Evolutionary conservation across 768 basidiomycete genomes (phyloP).

Genomic region (Lactarius quietus): DNA sequence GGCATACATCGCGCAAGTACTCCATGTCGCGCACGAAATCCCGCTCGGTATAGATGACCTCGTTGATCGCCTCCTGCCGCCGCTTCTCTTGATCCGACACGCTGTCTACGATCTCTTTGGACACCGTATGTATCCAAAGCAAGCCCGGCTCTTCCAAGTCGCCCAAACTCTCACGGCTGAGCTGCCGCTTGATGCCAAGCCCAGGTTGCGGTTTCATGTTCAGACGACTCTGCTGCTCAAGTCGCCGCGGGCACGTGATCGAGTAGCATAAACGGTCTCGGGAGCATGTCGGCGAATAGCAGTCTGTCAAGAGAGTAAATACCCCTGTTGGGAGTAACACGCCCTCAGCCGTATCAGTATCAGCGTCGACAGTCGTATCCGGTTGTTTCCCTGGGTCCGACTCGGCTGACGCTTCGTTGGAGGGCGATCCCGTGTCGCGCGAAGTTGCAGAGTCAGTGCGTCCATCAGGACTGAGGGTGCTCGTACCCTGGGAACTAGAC

Average conservation of each 20-base stretch:
- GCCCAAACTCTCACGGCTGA: constrained; percentile 74
- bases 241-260: constrained; percentile 89
- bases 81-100: constrained; percentile 93
- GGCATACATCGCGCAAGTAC: constrained; percentile 82
- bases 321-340: constrained; percentile 83
- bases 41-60: constrained; percentile 90
- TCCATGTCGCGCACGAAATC: constrained; percentile 99
- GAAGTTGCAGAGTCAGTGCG: constrained; percentile 25
- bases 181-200: constrained; percentile 63
- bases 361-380: constrained; percentile 27
- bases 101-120: constrained; percentile 88
- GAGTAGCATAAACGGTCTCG: constrained; percentile 94
- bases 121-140: constrained; percentile 95
- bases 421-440: constrained; percentile 26
- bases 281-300: constrained; percentile 97
- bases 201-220: constrained; percentile 95
- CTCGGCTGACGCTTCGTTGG: constrained; percentile 33
- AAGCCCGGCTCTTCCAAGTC: constrained; percentile 77
- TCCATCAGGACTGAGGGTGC: constrained; percentile 23
- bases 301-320: constrained; percentile 94
- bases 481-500: constrained; percentile 28
- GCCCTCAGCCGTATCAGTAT: constrained; percentile 43
- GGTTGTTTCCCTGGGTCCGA: constrained; percentile 29
- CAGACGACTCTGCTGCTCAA: constrained; percentile 91
- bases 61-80: constrained; percentile 97